Base-by-base conservation (phyloP, 192 early-diverging fungal species). In the Podila minutissima region DNA sequence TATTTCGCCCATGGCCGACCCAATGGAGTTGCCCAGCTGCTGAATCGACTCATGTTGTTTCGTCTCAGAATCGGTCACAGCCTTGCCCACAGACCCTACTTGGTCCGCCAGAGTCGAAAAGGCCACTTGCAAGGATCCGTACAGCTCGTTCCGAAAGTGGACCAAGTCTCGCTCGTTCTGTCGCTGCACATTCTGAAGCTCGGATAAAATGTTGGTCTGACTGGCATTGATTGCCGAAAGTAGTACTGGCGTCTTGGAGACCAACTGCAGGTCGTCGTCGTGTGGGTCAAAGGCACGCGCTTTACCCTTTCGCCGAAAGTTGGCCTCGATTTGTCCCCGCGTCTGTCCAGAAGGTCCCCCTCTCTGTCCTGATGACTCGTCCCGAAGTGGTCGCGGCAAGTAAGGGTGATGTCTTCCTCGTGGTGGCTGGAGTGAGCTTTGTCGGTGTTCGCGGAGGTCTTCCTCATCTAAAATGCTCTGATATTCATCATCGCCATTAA, bases 401-500 rank as follows among this genome's bases (percentile, higher is more conserved):
- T 81, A 81, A 3, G 77, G 77, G 33, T 81, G 77, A 22, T 81
- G 77, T 28, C 77, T 64, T 24, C 20, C 62, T 31, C 53, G 62
- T 24, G 12, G 15, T 9, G 70, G 41, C 15, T 32, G 26, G 2
- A 58, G 59, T 33, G 59, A 61, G 28, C 31, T 61, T 7, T 28
- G 22, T 61, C 59, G 28, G 5, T 61, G 59, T 0, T 61, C 41
- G n/a, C 32, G 64, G 1, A 61, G 24, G 28, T 64, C 70, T 2
- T 65, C 71, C 3, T 81, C 71, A 24, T 58, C 59, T 12, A 69
- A 53, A 3, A 60, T 31, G 29, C 66, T 71, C 19, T 64, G 57
- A 41, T 73, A 69, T 19, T 81, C 77, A 29, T 81, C 77, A 35
- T 73, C 77, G 1, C 77, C 77, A 65, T 81, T 72, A 20, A 81